Conservation (phyloP, 2,329 filamentous ascomycete species). For the Paraphaeosphaeria minitans region DNA sequence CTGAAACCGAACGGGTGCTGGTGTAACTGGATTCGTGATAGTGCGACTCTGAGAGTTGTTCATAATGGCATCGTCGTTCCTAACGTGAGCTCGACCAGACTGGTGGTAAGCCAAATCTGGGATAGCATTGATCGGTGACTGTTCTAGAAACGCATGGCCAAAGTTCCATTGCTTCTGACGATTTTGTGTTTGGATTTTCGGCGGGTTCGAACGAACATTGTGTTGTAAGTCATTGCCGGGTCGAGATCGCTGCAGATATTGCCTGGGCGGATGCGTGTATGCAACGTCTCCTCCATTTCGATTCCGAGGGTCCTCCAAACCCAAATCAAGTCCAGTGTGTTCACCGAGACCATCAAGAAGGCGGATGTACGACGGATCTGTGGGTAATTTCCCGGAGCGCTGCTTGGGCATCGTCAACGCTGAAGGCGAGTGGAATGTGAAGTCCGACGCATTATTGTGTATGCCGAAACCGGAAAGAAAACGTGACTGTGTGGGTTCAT, state of each 20-base stretch:
- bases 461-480: conserved; percentile 11
- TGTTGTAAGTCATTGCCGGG: not conserved
- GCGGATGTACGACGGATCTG: conserved; percentile 36
- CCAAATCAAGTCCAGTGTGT: conserved; percentile 30
- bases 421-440: conserved; percentile 28
- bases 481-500: conserved; percentile 10
- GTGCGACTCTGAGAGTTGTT: conserved; percentile 14
- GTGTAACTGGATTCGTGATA: conserved; percentile 15
- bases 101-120: conserved; percentile 5
- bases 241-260: conserved; percentile 6
- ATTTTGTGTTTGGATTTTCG: not conserved
- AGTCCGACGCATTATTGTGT: conserved; percentile 15
- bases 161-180: conserved; percentile 17
- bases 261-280: not conserved
- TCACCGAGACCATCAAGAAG: conserved; percentile 37
- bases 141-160: conserved; percentile 26
- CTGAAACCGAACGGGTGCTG: conserved; percentile 17
- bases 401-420: conserved; percentile 17
- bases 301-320: conserved; percentile 35
- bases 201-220: not conserved
- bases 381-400: conserved; percentile 20
- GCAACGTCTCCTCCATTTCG: not conserved
- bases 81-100: conserved; percentile 10
- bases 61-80: conserved; percentile 11
- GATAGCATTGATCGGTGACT: conserved; percentile 18